Evolutionary conservation across 306 rosid species (phyloP), one percentile per base, ranked within the genome.

Genomic region (Cucurbita ficifolia): DNA sequence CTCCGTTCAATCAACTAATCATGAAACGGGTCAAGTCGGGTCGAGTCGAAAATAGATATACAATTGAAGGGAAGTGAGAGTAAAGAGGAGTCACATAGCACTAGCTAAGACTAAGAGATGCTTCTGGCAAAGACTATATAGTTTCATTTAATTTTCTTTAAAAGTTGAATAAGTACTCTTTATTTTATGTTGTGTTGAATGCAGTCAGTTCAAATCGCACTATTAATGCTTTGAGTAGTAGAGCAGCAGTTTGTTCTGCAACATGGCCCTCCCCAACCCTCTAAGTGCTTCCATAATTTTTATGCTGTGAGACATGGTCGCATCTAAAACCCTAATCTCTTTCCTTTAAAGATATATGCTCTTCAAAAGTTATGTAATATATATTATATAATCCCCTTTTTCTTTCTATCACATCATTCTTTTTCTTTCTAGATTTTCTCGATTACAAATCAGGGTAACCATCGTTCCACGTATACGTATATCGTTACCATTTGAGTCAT

Each of bases 191-290:
- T 5, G 7, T 43, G n/a, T 12, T 61, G 69, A 69, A 48, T 69
- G 57, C 12, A 69, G 73, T 45, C 73, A 48, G 57, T 69, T 69
- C 73, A 69, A 69, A 69, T 69, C 73, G 73, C 73, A 69, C 73
- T 68, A 68, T 68, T 46, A 22, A 12, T 68, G 53, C 18, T 22
- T 46, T 24, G 43, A 46, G 42, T 11, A 46, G 73, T 69, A 46
- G 73, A 69, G 8, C 0, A 13, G 73, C 42, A 69, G 73, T 45
- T 43, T 43, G 18, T 13, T 67, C 54, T n/a, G 18, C n/a, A 19
- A 12, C 54, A 7, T 19, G 57, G 55, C 57, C 73, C 56, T 46
- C 56, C 73, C 72, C 72, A 10, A 19, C 36, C 54, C 73, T 17
- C 38, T 5, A 67, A 63, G 16, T 43, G 52, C 51, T 64, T 16